Conservation (phyloP, 1,139 yeast species). For the Suhomyces maxii region DNA sequence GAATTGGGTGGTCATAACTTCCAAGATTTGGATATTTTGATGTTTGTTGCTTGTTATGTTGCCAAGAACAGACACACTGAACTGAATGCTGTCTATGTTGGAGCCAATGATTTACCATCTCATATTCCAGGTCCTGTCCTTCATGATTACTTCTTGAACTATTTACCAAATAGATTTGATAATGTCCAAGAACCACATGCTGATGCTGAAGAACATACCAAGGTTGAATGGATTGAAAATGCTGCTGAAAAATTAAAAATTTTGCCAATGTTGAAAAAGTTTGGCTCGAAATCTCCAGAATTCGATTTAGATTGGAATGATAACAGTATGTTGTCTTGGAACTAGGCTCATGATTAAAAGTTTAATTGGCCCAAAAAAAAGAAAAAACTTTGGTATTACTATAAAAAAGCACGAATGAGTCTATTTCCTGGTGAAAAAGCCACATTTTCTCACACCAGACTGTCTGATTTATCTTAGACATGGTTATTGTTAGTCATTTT, state of each 20-base stretch:
- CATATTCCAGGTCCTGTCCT: conserved; percentile 37
- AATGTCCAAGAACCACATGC: conserved; percentile 9
- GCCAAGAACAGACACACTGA: conserved; percentile 24
- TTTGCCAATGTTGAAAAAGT: conserved; percentile 39
- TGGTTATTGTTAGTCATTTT: no score
- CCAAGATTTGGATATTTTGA: conserved; percentile 42
- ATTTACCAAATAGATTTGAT: conserved; percentile 29
- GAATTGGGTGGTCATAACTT: conserved; percentile 45
- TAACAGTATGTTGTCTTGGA: conserved; percentile 28
- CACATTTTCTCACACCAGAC: no score
- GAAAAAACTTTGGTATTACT: no score
- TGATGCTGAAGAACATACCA: conserved; percentile 11
- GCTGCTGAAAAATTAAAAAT: conserved; percentile 21
- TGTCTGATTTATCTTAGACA: no score
- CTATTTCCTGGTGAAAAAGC: no score
- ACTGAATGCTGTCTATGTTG: conserved; percentile 20
- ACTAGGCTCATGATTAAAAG: background rate
- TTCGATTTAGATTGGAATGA: conserved; percentile 42
- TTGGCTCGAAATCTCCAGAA: conserved; percentile 28
- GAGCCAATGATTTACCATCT: conserved; percentile 37
- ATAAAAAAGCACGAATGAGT: no score
- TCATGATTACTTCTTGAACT: conserved; percentile 40
- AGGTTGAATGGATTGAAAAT: conserved; percentile 27
- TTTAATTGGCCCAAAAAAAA: no score
- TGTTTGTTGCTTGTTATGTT: conserved; percentile 33